Base-by-base conservation (phyloP, 352 stramenopile genomes). In the Pythium vanterpoolii region DNA sequence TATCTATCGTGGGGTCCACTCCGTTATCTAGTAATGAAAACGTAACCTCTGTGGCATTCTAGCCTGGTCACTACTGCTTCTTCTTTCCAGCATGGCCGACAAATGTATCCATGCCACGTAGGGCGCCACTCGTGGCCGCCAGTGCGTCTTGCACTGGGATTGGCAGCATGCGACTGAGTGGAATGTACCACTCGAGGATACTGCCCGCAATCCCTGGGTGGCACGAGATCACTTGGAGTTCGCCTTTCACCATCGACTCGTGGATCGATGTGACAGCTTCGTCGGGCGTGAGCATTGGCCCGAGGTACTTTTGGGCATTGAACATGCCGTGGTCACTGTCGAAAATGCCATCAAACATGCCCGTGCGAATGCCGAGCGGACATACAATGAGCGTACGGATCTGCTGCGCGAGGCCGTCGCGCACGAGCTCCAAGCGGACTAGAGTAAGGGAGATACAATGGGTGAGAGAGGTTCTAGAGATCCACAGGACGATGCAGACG, bases 371-470 rank as follows among this genome's bases (percentile, higher is more conserved):
- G 33, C 71, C 78, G 19, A 74, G 73, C 18, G 85, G 82, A 28
- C 80, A 94, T 24, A 89, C 77, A 33, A 94, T 49, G 54, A 94
- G 69, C 43, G 81, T 91, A 36, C 69, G 72, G 54, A 94, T 75
- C 39, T 77, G 74, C 31, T 50, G 53, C 1, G 40, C 21, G 38
- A 83, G 19, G 7, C 76, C 69, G 42, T 88, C 72, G 16, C 65
- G 74, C 50, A 72, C 73, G 16, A 91, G 70, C 68, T 94, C 85
- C 62, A 94, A 58, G 1, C 79, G 79, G 5, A 94, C 85, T 94
- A 50, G 4, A 48, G 16, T 18, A 39, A 49, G 16, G 33, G 33
- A 38, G 33, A 38, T 18, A 18, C 33, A 38, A 14, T 38, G 3
- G 16, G 2, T 6, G 5, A 3, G 11, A 38, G 33, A 9, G 11